Evolutionary conservation across 352 stramenopile genomes (phyloP), one percentile per base, ranked within the genome.

Genomic region (Elongisporangium anandrum): DNA sequence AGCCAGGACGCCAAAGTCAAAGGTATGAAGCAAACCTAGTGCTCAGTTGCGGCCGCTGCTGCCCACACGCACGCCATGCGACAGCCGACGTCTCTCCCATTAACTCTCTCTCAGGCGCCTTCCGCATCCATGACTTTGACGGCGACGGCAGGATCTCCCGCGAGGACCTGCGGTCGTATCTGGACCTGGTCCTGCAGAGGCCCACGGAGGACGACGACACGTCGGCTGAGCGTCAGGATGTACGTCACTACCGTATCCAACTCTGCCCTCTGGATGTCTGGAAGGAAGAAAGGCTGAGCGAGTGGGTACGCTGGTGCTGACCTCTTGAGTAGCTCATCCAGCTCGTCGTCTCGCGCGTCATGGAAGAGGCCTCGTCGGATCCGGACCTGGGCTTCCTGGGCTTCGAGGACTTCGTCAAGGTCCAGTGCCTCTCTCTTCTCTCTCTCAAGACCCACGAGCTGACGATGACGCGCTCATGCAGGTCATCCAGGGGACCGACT

Each of bases 71-170:
- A n/a, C n/a, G n/a, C n/a, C n/a, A n/a, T n/a, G n/a, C n/a, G n/a
- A n/a, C n/a, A n/a, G n/a, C n/a, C n/a, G 19, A 22, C 16, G 21
- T 10, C 20, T n/a, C 22, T 56, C 16, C 24, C 24, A 13, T 51
- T 58, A 17, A 7, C 52, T 21, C n/a, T 57, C 38, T 45, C 2
- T 19, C 50, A 88, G 79, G 76, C 52, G 77, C 81, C 5, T 91
- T 91, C 59, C 68, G 73, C 23, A 75, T 91, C 51, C 81, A 91
- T 58, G 81, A 91, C 51, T 85, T 88, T 51, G 77, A 91, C 49
- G 77, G 69, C 21, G 81, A 91, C 45, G 81, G 80, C 26, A 88
- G 84, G 52, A 80, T 91, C 61, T 89, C 77, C 2, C 67, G 71
- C 0, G 67, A 73, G 0, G 79, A 91, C 58, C 64, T 91, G 48